Evolutionary conservation across 139 green algal genomes (phyloP).

Genomic region (Ettlia oleoabundans): DNA sequence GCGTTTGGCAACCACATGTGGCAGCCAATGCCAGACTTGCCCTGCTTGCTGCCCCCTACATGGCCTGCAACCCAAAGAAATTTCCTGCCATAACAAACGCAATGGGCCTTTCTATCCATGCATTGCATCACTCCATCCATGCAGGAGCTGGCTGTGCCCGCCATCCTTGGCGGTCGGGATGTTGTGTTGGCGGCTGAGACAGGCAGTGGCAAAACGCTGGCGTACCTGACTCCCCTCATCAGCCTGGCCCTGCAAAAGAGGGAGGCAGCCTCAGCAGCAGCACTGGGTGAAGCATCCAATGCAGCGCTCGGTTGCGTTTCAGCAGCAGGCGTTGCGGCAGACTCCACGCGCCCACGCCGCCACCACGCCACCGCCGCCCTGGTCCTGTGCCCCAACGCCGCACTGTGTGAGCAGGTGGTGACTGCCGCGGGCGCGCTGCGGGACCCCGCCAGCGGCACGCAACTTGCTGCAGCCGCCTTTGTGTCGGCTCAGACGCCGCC

Average conservation of each 20-base stretch:
- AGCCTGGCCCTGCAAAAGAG: conserved; percentile 48
- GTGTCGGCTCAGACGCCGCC: conserved; percentile 66
- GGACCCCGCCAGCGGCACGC: conserved; percentile 27
- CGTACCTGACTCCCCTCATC: conserved; percentile 89
- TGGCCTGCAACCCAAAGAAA: too few relatives aligned
- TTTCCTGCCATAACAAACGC: too few relatives aligned
- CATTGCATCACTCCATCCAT: neutral
- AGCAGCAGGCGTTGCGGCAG: too few relatives aligned
- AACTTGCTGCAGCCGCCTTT: conserved; percentile 50
- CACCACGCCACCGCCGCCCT: conserved; percentile 48
- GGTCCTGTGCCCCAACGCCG: conserved; percentile 88
- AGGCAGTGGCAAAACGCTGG: conserved; percentile 96
- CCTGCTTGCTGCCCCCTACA: too few relatives aligned
- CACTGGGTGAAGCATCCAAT: too few relatives aligned
- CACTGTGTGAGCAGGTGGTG: conserved; percentile 81
- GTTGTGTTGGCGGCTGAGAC: conserved; percentile 94
- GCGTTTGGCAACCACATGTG: neutral
- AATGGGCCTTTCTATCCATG: neutral
- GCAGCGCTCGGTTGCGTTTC: too few relatives aligned
- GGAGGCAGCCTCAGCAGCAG: neutral
- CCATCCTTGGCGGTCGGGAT: conserved; percentile 64
- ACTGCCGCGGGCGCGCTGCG: conserved; percentile 41
- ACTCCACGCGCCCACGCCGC: neutral
- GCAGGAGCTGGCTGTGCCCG: conserved; percentile 67
- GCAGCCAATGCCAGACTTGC: too few relatives aligned